Conservation (phyloP, 495 filamentous ascomycete genomes). For the Hyaloscypha variabilis region DNA sequence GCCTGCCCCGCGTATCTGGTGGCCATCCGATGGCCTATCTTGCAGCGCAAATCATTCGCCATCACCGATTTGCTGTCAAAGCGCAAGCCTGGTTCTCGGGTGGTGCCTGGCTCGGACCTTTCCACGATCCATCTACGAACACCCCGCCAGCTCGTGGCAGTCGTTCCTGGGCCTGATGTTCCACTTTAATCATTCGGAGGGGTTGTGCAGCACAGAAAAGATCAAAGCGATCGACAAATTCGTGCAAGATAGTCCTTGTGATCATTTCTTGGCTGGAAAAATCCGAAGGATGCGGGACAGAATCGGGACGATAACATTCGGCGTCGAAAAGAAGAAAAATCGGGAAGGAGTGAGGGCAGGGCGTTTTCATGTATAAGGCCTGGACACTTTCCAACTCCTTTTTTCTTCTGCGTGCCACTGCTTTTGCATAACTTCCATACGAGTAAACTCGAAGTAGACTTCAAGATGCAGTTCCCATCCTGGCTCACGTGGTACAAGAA, state of each 20-base stretch:
- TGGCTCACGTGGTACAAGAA: slow-evolving; percentile 48
- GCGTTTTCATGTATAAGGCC: not conserved
- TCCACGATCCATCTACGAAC: not conserved
- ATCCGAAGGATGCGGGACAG: not conserved
- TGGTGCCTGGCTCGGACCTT: not conserved
- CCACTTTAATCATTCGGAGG: not conserved
- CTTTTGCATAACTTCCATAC: not conserved
- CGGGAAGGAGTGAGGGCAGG: not conserved
- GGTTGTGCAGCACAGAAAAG: not conserved
- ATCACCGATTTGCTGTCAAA: not conserved
- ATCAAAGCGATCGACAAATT: not conserved
- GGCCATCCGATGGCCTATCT: not conserved
- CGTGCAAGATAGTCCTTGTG: not conserved
- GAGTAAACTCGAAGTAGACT: not conserved
- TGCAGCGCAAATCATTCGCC: not conserved
- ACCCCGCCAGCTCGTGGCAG: not conserved
- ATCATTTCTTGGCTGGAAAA: not conserved
- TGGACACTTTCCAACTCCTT: not conserved
- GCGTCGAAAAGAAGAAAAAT: not conserved
- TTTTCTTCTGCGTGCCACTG: not conserved
- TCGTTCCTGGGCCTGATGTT: not conserved
- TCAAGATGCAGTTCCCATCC: slow-evolving; percentile 27
- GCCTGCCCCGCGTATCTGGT: not conserved
- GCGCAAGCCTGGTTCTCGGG: not conserved
- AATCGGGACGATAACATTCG: not conserved